Percentiles rank a stretch among this genome's conserved stretches.
These are phyloP conservation scores for Stentor coeruleus DNA, from an alignment of 73 alveolate species.

Conservation along the genomic window DNA sequence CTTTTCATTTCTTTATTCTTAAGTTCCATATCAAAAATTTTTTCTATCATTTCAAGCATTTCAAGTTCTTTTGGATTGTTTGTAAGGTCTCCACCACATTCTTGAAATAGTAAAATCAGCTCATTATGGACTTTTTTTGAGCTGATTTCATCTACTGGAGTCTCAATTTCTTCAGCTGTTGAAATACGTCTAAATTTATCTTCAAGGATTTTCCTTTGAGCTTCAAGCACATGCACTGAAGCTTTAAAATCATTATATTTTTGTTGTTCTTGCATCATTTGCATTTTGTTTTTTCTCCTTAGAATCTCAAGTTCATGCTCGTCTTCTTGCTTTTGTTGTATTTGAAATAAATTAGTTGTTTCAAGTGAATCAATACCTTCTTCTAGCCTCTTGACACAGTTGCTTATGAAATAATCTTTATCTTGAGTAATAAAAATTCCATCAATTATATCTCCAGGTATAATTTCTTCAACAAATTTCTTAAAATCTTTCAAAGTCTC, in stretches of 20 bases:
- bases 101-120: neutral
- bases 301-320: neutral
- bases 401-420: neutral
- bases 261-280: neutral
- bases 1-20: neutral
- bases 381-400: neutral
- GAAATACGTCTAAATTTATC: neutral
- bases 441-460: neutral
- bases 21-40: neutral
- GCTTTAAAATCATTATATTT: neutral
- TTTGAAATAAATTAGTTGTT: neutral
- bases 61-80: constrained; percentile 21
- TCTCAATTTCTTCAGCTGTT: neutral
- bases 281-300: neutral
- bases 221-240: neutral
- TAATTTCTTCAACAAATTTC: constrained; percentile 1
- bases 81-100: neutral
- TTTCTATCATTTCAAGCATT: neutral
- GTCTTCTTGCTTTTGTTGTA: constrained; percentile 14
- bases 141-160: too few species aligned
- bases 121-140: neutral
- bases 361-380: neutral
- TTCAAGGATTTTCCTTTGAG: neutral
- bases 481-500: neutral
- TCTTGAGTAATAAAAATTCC: neutral